These are phyloP conservation scores for Dentipellis sp. DNA, from an alignment of 768 basidiomycete genomes.

Conservation along the genomic window DNA sequence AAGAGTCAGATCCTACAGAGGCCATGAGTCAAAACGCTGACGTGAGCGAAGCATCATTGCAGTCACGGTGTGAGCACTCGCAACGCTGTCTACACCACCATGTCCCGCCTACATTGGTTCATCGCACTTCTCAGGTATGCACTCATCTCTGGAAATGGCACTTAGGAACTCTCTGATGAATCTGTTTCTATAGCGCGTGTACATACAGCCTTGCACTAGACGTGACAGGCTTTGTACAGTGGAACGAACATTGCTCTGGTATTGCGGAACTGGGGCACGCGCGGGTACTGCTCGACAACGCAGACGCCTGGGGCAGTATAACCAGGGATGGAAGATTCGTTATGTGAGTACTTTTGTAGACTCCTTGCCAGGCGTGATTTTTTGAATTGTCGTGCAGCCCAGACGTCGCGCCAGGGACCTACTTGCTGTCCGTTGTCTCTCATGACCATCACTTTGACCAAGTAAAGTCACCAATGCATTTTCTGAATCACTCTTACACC, in stretches of 20 bases:
- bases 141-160: background rate
- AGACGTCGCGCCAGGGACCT: conserved; percentile 58
- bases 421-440: conserved; percentile 57
- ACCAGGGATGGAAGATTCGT: conserved; percentile 50
- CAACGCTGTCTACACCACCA: background rate
- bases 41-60: too few relatives aligned
- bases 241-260: conserved; percentile 57
- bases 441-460: conserved; percentile 67
- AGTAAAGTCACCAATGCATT: conserved; percentile 26
- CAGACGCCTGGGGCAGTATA: conserved; percentile 42
- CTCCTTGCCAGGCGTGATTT: background rate
- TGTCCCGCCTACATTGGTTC: conserved; percentile 2
- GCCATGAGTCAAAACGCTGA: too few relatives aligned
- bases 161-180: background rate
- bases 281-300: conserved; percentile 53
- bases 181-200: background rate
- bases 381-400: conserved; percentile 33
- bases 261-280: conserved; percentile 39
- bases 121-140: conserved; percentile 15
- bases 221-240: conserved; percentile 51
- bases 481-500: background rate
- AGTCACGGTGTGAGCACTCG: background rate
- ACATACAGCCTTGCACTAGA: conserved; percentile 33
- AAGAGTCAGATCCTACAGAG: background rate
- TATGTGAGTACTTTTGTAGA: conserved; percentile 40